phyloP scores from a whole-genome alignment of 2,329 filamentous ascomycete genomes.

The Aspergillus sp. region DNA sequence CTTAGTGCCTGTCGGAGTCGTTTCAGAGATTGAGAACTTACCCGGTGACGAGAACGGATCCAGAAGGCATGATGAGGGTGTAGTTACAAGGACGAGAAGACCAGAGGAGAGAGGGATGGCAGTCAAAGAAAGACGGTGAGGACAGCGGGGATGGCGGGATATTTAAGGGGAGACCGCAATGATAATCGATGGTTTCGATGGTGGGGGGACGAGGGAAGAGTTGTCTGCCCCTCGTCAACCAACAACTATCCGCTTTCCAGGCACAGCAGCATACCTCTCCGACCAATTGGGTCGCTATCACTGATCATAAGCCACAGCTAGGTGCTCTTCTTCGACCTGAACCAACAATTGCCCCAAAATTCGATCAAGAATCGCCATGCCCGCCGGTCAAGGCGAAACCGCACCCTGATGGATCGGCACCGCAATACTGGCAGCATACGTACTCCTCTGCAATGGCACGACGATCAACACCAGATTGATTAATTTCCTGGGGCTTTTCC shows the following conservation, averaged over 20 bases:
- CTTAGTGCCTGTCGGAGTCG: slow-evolving; percentile 24
- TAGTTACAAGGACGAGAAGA: neutral
- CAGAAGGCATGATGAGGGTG: slow-evolving; percentile 64
- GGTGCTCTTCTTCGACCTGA: neutral
- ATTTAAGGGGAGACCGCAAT: slow-evolving; percentile 15
- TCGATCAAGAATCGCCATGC: neutral
- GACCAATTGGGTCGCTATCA: neutral
- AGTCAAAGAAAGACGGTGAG: slow-evolving; percentile 12
- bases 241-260: too few relatives aligned
- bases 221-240: neutral
- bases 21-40: slow-evolving; percentile 49
- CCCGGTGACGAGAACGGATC: slow-evolving; percentile 91
- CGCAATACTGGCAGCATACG: slow-evolving; percentile 2
- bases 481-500: neutral
- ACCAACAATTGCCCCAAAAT: neutral
- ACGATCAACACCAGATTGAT: slow-evolving; percentile 4
- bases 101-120: neutral
- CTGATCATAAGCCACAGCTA: neutral
- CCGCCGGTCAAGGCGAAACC: neutral
- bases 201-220: slow-evolving; percentile 1
- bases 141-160: slow-evolving; percentile 12
- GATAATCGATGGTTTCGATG: neutral
- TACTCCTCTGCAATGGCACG: slow-evolving; percentile 2
- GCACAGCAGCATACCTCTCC: neutral
- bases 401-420: neutral